Evolutionary conservation across 495 filamentous ascomycete species (phyloP), one percentile per base, ranked within the genome.

Genomic region (Chaetomium tenue): DNA sequence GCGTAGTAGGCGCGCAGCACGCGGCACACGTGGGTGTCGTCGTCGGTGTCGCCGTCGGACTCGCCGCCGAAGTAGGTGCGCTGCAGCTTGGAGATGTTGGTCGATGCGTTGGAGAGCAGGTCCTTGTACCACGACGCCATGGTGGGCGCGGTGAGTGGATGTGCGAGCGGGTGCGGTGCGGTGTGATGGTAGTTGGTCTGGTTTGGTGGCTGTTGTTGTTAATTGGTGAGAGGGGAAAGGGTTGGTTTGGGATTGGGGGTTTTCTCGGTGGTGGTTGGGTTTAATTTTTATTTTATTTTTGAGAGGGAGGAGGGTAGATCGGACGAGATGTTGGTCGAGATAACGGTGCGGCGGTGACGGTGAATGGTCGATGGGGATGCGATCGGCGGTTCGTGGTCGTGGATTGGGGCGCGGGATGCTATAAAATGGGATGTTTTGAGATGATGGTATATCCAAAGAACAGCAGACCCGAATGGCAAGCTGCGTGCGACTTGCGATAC

Each of bases 1-100:
- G 79, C 86, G 80, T 98, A 98, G 82, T 98, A 96, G 62, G 87
- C 89, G 58, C 94, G 89, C n/a, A 98, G 87, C 16, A 96, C 93
- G 72, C 93, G 89, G 77, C 91, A 93, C 72, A 98, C 88, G 78
- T 97, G 92, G 1, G 92, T 93, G 79, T 94, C 89, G 78, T 97
- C 92, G 78, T 95, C 92, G 63, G 91, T 94, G 71, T 97, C 93
- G 66, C 90, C 90, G 78, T 96, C 93, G 62, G 87, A 83, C 74
- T 95, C 93, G 70, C 87, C 83, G 61, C 83, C 78, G 61, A 92
- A 88, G 74, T 94, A 88, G 37, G 86, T 88, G 42, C 88, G 86
- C 63, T 91, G 90, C 66, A 97, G 84, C 68, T 88, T 88, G 74
- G 84, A 89, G 75, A 95, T 91, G 66, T 88, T 86, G 40, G 88